Base-by-base conservation (phyloP, 495 filamentous ascomycete species). In the Friedmanniomyces simplex region DNA sequence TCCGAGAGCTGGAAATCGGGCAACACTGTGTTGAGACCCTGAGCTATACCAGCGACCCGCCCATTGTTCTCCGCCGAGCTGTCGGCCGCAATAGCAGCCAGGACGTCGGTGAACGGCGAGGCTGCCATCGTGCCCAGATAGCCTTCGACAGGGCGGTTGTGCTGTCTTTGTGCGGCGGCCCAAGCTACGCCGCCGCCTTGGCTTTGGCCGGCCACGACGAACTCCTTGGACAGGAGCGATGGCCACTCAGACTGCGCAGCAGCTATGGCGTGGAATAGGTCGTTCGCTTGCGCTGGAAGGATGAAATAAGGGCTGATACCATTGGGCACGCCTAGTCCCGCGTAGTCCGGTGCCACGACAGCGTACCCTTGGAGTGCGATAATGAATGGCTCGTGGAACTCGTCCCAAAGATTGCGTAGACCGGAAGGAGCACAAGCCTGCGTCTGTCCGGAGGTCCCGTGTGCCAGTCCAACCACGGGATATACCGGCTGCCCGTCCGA, bases 331-430 rank as follows among this genome's bases (percentile, higher is more conserved):
- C 79, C 79, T 0, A 80, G 71, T 1, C 79, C 79, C 5, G 75
- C 77, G 60, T 79, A 81, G 60, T 82, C 79, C 1, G 79, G 68
- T 0, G 73, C 77, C n/a, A 82, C 69, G 7, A 81, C 78, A 16
- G 73, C 77, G 57, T 77, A 80, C 2, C 46, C 79, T 2, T 71
- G 66, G 11, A 74, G 59, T 0, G 72, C 78, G 20, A 81, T 63
- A 6, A 69, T 60, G 55, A 72, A 80, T 0, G 77, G 73, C 0
- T 69, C 69, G 13, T 67, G 37, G 58, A 71, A 69, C 22, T 71
- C 65, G 41, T 80, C 76, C 68, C 67, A 72, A 0, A 82, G 72
- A 18, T 64, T 68, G 13, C 76, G 73, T 51, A 74, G 62, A 25
- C 73, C 66, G 18, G 73, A 76, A 11, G 79, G 78, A 1, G 71